A percentile compares a stretch with the other conserved stretches of the same genome.
phyloP scores from a whole-genome alignment of 495 filamentous ascomycete species.

The Clohesyomyces aquaticus region DNA sequence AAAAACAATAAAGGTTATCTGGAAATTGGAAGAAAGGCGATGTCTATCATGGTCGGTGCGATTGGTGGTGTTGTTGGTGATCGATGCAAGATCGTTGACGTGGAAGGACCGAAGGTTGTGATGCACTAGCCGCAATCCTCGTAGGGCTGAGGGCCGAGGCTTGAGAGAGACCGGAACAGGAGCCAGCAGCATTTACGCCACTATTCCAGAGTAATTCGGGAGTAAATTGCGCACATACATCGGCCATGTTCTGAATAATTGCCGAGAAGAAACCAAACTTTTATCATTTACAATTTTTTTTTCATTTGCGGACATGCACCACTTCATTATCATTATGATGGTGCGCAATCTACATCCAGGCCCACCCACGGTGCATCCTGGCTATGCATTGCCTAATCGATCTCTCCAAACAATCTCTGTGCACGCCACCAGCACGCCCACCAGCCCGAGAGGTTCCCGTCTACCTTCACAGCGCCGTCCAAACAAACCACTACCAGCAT shows the following conservation, averaged over 20 bases:
- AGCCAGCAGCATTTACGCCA: too few relatives aligned
- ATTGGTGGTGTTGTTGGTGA: neutral
- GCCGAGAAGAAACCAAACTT: too few relatives aligned
- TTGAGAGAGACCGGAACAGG: too few relatives aligned
- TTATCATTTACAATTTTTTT: constrained; percentile 1
- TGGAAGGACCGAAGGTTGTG: constrained; percentile 10
- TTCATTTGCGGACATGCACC: constrained; percentile 7
- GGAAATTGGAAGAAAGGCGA: neutral
- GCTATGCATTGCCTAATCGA: constrained; percentile 27
- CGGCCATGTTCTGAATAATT: too few relatives aligned
- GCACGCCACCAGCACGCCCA: constrained; percentile 17
- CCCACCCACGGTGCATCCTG: neutral
- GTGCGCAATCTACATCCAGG: constrained; percentile 19
- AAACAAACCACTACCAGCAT: constrained; percentile 22
- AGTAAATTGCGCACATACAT: too few relatives aligned
- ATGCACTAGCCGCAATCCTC: constrained; percentile 7
- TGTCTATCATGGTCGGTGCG: constrained; percentile 10
- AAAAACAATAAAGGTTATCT: neutral
- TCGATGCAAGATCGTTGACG: constrained; percentile 14
- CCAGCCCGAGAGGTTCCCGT: constrained; percentile 17
- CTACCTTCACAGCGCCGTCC: constrained; percentile 34
- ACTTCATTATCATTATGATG: constrained; percentile 30
- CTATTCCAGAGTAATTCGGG: too few relatives aligned
- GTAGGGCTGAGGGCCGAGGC: constrained; percentile 12
- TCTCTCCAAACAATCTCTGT: constrained; percentile 26